Base-by-base conservation (phyloP, 2,329 filamentous ascomycete species). In the Aureobasidium uvarum region DNA sequence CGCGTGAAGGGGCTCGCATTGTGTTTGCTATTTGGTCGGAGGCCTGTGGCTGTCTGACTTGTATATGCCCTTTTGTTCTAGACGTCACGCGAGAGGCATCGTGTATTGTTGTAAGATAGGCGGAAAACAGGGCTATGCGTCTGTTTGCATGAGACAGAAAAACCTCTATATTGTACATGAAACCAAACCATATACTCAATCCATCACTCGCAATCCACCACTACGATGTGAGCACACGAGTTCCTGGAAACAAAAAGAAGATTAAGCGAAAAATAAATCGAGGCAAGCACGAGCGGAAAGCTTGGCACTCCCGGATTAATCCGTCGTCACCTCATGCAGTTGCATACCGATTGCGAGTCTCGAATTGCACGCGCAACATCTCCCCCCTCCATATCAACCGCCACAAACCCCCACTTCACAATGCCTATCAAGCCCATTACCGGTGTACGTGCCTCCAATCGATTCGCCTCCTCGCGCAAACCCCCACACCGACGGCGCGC, bases 371-470 rank as follows among this genome's bases (percentile, higher is more conserved):
- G n/a, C 13, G 33, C 45, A 52, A 38, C 33, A 23, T 4, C 25
- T 62, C 39, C 25, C 38, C 51, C 41, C 59, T 63, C 50, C 41
- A 67, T 28, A n/a, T 4, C 58, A 48, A 50, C 33, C 20, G n/a
- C n/a, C n/a, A n/a, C n/a, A n/a, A n/a, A n/a, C n/a, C n/a, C n/a
- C n/a, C n/a, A n/a, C n/a, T 33, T 25, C 58, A 69, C 59, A 71
- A 80, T 80, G 78, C 76, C 63, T 46, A 70, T 82, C 73, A 81
- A 81, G 77, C 80, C 80, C 69, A 82, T 83, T 71, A 81, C 80
- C 68, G 80, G 80, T 71, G 80, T 82, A 81, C 67, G 80, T 77
- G 20, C 25, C 25, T 33, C 28, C 65, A 25, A 51, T 60, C 31
- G 33, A 43, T 16, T 13, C 20, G 28, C 14, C 31, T 10, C 11